phyloP scores from a whole-genome alignment of 1,139 yeast species.

The Magnusiomyces ingens region DNA sequence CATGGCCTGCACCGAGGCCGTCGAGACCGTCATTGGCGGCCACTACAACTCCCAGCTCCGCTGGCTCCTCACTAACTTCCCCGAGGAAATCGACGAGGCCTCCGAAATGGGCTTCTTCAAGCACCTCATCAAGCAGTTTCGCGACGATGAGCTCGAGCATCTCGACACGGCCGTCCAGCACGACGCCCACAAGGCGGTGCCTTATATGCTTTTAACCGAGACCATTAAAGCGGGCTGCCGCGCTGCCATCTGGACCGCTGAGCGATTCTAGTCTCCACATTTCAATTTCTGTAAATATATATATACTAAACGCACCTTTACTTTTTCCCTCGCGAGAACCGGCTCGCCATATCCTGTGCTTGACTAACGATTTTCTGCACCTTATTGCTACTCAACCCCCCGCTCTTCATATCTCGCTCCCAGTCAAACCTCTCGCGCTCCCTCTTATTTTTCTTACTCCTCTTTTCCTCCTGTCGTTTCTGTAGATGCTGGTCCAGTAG shows the following conservation, averaged over 20 bases:
- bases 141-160: constrained; percentile 96
- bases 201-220: constrained; percentile 82
- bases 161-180: constrained; percentile 86
- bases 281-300: no score
- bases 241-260: constrained; percentile 91
- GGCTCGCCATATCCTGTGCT: constrained; percentile 12
- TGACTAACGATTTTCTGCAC: constrained; percentile 14
- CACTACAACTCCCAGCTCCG: constrained; percentile 91
- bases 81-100: constrained; percentile 37
- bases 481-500: constrained; percentile 16
- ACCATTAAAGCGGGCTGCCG: constrained; percentile 75
- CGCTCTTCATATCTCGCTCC: constrained; percentile 14
- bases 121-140: constrained; percentile 60
- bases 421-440: constrained; percentile 7
- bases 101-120: constrained; percentile 56
- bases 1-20: constrained; percentile 99
- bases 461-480: constrained; percentile 11
- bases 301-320: background rate
- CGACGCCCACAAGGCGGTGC: constrained; percentile 90
- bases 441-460: background rate
- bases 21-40: constrained; percentile 94
- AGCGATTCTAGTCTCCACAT: constrained; percentile 50
- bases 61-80: constrained; percentile 41
- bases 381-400: constrained; percentile 5
- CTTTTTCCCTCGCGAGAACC: constrained; percentile 8